Evolutionary conservation across 768 basidiomycete genomes (phyloP).

Genomic region (Boletus sp.): DNA sequence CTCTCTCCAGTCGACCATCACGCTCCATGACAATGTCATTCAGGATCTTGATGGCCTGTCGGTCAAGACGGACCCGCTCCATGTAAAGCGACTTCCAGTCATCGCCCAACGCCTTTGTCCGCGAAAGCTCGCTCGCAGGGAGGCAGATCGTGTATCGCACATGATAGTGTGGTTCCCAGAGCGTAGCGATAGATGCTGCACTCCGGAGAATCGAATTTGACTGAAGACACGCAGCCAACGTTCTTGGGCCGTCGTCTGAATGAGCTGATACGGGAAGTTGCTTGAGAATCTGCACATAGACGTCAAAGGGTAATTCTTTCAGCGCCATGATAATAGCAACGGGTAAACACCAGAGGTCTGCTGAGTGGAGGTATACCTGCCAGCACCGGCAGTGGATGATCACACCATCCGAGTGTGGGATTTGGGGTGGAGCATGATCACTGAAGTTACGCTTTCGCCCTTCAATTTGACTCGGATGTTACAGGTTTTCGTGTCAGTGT

Average conservation of each 20-base stretch:
- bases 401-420: conserved; percentile 3
- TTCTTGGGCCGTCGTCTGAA: conserved; percentile 27
- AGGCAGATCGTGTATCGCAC: conserved; percentile 46
- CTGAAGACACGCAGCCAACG: conserved; percentile 41
- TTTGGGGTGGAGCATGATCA: neutral
- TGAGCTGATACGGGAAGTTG: conserved; percentile 29
- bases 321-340: conserved; percentile 15
- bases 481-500: too few species aligned
- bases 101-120: conserved; percentile 27
- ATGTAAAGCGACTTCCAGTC: conserved; percentile 51
- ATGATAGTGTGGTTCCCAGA: conserved; percentile 57
- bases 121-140: conserved; percentile 35
- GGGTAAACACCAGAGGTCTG: neutral
- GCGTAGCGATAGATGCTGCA: conserved; percentile 38
- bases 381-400: neutral
- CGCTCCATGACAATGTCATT: conserved; percentile 40
- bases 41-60: conserved; percentile 38
- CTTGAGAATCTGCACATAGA: conserved; percentile 38
- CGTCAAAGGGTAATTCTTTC: conserved; percentile 33
- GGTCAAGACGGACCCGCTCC: conserved; percentile 45
- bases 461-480: too few species aligned
- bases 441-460: neutral
- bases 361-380: neutral
- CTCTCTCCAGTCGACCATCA: conserved; percentile 38
- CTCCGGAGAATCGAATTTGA: conserved; percentile 40